These are phyloP conservation scores for Yamadazyma trypodendri DNA, from an alignment of 1,139 yeast species.

Conservation along the genomic window DNA sequence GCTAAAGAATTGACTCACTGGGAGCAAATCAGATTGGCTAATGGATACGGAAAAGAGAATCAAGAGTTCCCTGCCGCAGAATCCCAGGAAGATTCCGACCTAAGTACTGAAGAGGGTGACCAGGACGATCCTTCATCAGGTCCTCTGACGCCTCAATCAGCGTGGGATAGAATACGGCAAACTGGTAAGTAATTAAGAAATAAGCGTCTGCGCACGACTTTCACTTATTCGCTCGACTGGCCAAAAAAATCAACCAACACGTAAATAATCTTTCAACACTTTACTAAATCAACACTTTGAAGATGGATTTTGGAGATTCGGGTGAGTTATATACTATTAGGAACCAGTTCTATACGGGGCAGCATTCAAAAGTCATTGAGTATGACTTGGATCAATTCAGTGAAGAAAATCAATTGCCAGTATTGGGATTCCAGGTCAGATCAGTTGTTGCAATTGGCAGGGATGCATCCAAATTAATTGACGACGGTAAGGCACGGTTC, in stretches of 20 bases:
- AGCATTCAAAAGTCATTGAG: conserved; percentile 37
- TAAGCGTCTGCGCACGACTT: background rate
- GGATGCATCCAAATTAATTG: conserved; percentile 44
- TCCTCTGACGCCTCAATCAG: conserved; percentile 1
- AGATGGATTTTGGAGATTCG: conserved; percentile 45
- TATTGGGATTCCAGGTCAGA: conserved; percentile 43
- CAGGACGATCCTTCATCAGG: background rate
- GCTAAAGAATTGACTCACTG: conserved; percentile 22
- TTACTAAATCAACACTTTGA: background rate
- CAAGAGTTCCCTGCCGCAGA: background rate
- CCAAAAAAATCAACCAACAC: background rate
- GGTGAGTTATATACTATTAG: conserved; percentile 45
- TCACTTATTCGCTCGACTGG: background rate
- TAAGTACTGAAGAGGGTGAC: background rate
- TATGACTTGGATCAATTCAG: conserved; percentile 36
- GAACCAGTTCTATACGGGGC: conserved; percentile 49
- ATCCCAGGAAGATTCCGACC: background rate
- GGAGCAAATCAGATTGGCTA: conserved; percentile 32
- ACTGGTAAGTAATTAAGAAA: background rate
- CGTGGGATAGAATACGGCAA: conserved; percentile 10
- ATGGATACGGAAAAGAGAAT: conserved; percentile 22
- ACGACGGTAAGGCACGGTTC: conserved; percentile 33
- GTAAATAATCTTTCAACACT: background rate
- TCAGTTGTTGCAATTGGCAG: conserved; percentile 38
- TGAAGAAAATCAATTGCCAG: conserved; percentile 36